Evolutionary conservation across 257 asterid species (phyloP), one percentile per base, ranked within the genome.

Genomic region (Primulina huaijiensis): DNA sequence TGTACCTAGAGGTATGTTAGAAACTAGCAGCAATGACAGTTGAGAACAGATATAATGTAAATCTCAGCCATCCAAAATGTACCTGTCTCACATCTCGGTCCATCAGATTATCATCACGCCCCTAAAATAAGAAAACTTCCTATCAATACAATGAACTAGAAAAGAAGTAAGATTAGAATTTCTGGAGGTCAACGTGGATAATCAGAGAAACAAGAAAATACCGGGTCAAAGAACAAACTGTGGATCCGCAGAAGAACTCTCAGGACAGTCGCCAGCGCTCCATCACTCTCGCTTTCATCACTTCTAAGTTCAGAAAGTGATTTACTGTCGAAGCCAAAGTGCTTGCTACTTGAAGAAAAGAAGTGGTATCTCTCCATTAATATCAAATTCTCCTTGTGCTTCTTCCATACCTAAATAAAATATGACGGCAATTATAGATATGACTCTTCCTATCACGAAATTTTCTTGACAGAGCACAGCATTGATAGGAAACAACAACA

Each of bases 41-140:
- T 38, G 57, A 60, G 40, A 63, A 40, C 33, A 30, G 40, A 31
- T 35, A 65, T 27, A 16, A 60, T 16, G 57, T 20, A 57, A 43
- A 43, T 11, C 34, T 34, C 12, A 64, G 35, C 33, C 66, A 60
- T n/a, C 40, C 25, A 29, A 62, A n/a, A 65, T 52, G 76, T 79
- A 92, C 98, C 98, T 86, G 84, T 74, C 97, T 88, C 72, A 90
- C 96, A 76, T 90, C 98, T 58, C 80, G 86, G 50, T 84, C 81
- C 80, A 80, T 76, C 17, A 83, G 79, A 72, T 78, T 68, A 70
- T 81, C 92, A 68, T 72, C 50, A 14, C 50, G 67, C 21, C 66
- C 94, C 97, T 89, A 88, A 76, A 79, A 70, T 61, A 67, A 70
- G 61, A 67, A 73, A 14, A 60, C 71, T 16, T 16, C 46, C 19